Conservation (phyloP, 176 grass and related monocot species). For the Lolium perenne region DNA sequence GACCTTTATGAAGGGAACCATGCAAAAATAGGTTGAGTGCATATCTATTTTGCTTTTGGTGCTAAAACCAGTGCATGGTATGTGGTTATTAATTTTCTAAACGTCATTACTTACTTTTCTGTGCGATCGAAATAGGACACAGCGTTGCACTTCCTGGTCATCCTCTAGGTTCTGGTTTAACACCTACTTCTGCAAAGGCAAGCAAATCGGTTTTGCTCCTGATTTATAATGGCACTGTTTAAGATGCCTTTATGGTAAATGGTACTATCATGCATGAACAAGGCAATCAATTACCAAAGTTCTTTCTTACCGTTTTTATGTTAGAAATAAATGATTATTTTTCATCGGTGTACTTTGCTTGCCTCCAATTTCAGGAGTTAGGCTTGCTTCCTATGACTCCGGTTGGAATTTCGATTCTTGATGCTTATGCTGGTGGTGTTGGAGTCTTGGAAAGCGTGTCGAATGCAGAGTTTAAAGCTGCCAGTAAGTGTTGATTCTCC, state of each 20-base stretch:
- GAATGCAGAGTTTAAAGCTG: conserved; percentile 54
- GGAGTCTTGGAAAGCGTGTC: conserved; percentile 84
- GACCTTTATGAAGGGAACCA: conserved; percentile 76
- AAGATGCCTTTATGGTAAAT: conserved; percentile 32
- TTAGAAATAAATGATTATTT: conserved; percentile 16
- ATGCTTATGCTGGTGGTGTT: conserved; percentile 97
- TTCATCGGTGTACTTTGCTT: conserved; percentile 8
- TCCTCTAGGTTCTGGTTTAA: conserved; percentile 91
- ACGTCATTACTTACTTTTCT: neutral
- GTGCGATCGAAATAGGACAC: conserved; percentile 61
- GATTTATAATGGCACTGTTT: conserved; percentile 26
- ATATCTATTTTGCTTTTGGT: conserved; percentile 25
- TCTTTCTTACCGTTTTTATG: conserved; percentile 3
- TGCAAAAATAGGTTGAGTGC: conserved; percentile 78
- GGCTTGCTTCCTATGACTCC: conserved; percentile 77
- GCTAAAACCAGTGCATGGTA: conserved; percentile 15
- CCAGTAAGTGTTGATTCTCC: conserved; percentile 47
- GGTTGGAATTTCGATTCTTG: conserved; percentile 92
- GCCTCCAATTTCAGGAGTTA: conserved; percentile 66
- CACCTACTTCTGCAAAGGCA: conserved; percentile 81
- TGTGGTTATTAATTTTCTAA: conserved; percentile 39
- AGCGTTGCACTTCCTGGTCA: conserved; percentile 93
- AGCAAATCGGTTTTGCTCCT: conserved; percentile 50
- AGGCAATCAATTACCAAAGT: conserved; percentile 8
- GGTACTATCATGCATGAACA: neutral